phyloP scores from a whole-genome alignment of 192 early-diverging fungal genomes.

The Backusella luteola region DNA sequence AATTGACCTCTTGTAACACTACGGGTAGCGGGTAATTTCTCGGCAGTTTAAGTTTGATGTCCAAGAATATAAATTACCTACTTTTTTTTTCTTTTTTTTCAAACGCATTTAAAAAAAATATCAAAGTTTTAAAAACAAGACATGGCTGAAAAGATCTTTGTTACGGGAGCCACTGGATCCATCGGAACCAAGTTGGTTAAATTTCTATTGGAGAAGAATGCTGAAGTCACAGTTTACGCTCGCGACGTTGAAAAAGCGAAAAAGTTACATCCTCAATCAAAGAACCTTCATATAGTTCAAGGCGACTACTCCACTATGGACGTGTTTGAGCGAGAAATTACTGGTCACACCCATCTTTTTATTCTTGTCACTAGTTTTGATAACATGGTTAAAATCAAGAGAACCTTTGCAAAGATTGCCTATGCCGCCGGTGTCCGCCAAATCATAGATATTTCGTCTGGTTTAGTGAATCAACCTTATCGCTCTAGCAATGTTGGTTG shows the following conservation, averaged over 20 bases:
- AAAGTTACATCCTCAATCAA: neutral
- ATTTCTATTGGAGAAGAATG: slow-evolving; percentile 4
- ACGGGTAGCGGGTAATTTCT: too few species aligned
- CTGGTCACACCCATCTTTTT: slow-evolving; percentile 19
- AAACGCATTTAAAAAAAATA: too few species aligned
- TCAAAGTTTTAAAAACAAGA: too few species aligned
- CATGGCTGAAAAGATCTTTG: slow-evolving; percentile 14
- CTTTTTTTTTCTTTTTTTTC: too few species aligned
- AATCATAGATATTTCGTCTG: slow-evolving; percentile 23
- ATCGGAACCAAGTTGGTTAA: slow-evolving; percentile 16
- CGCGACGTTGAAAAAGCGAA: slow-evolving; percentile 8
- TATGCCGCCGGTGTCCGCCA: slow-evolving; percentile 26
- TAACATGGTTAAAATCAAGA: neutral
- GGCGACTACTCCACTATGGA: slow-evolving; percentile 8
- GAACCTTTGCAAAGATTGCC: neutral
- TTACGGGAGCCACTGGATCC: slow-evolving; percentile 20
- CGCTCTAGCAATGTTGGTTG: neutral
- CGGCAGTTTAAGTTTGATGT: too few species aligned
- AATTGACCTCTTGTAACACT: too few species aligned
- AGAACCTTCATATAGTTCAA: slow-evolving; percentile 11
- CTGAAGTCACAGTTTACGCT: slow-evolving; percentile 4
- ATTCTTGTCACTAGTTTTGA: neutral
- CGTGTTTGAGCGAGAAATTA: slow-evolving; percentile 3
- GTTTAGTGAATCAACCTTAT: neutral
- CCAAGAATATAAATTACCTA: too few species aligned